phyloP scores from a whole-genome alignment of 805 yeast species.

The Wickerhamomyces kurtzmanii region DNA sequence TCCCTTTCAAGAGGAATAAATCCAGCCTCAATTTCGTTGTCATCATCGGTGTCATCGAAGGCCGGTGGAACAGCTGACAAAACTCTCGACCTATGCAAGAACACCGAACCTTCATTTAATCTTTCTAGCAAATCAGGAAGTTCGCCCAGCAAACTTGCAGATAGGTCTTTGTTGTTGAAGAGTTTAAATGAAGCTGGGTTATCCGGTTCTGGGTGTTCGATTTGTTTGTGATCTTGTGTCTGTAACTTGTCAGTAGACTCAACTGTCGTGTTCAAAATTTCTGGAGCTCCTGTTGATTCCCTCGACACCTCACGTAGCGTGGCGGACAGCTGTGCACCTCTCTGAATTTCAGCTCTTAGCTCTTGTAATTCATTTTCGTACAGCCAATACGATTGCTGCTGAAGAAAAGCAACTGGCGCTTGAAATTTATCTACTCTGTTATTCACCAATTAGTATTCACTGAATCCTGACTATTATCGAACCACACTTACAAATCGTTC shows the following conservation, averaged over 20 bases:
- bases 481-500: conserved; percentile 1
- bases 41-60: conserved; percentile 11
- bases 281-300: not conserved
- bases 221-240: not conserved
- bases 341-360: conserved; percentile 11
- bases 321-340: conserved; percentile 3
- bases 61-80: conserved; percentile 11
- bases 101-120: conserved; percentile 8
- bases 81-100: conserved; percentile 14
- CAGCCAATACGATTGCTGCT: conserved; percentile 18
- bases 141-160: not conserved
- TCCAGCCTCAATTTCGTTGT: conserved; percentile 3
- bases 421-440: conserved; percentile 7
- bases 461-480: not conserved
- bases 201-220: not conserved
- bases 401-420: conserved; percentile 15
- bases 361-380: conserved; percentile 18
- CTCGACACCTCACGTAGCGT: not conserved
- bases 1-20: too few species aligned
- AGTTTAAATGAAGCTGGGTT: not conserved
- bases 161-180: not conserved
- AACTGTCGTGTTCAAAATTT: not conserved
- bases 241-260: not conserved
- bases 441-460: conserved; percentile 2
- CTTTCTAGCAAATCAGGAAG: conserved; percentile 1